phyloP scores from a whole-genome alignment of 495 filamentous ascomycete genomes.

The Aspergillus coremiiformis region DNA sequence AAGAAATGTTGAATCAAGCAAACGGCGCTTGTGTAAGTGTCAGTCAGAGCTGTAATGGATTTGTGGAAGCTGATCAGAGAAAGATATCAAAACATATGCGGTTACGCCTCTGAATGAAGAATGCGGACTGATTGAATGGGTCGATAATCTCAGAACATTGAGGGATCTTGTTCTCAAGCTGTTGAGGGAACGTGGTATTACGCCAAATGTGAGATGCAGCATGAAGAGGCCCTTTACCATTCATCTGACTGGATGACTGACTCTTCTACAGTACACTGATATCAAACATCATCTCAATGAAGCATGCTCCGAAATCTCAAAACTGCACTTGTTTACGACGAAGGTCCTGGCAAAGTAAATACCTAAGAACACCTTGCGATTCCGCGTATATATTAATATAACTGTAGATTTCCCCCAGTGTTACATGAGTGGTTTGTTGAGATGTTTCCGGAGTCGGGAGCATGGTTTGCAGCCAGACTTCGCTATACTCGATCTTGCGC shows the following conservation, averaged over 20 bases:
- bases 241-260: constrained; percentile 3
- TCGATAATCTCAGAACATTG: constrained; percentile 89
- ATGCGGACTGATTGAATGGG: constrained; percentile 97
- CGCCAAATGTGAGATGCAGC: constrained; percentile 39
- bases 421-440: constrained; percentile 93
- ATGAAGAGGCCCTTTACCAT: neutral
- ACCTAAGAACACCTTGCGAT: neutral
- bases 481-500: constrained; percentile 88
- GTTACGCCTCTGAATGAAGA: constrained; percentile 97
- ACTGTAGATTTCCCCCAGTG: constrained; percentile 62
- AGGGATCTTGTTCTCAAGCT: constrained; percentile 80
- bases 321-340: constrained; percentile 61
- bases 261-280: constrained; percentile 45
- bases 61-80: constrained; percentile 16
- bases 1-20: constrained; percentile 80
- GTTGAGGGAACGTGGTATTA: constrained; percentile 63
- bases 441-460: constrained; percentile 83
- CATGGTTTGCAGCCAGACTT: constrained; percentile 88
- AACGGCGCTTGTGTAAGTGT: constrained; percentile 60
- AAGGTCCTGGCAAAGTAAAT: constrained; percentile 47
- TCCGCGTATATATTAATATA: constrained; percentile 8
- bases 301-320: constrained; percentile 45
- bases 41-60: neutral
- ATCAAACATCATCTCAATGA: constrained; percentile 52
- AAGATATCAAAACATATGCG: constrained; percentile 91